Evolutionary conservation across 1,284 basidiomycete genomes (phyloP).

Genomic region (Bjerkandera adusta): DNA sequence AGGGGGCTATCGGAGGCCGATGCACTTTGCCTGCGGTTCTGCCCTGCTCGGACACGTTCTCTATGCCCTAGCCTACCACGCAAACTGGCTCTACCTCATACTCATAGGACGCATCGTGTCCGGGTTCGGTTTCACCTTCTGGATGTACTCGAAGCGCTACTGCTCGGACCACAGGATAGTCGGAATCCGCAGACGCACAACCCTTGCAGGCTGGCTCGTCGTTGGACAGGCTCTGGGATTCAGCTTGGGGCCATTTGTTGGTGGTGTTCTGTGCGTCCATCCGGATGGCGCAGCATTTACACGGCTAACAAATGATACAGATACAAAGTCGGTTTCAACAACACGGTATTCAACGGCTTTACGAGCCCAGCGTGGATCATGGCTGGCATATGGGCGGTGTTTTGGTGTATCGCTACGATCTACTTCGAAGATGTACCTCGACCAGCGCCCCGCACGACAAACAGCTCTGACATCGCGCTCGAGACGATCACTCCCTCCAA

Average conservation of each 20-base stretch:
- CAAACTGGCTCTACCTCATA: slow-evolving; percentile 47
- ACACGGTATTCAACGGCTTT: slow-evolving; percentile 54
- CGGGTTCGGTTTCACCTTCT: slow-evolving; percentile 48
- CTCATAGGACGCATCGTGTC: slow-evolving; percentile 46
- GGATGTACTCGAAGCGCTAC: slow-evolving; percentile 56
- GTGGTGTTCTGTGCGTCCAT: slow-evolving; percentile 45
- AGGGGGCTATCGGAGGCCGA: slow-evolving; percentile 51
- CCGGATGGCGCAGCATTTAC: too few species aligned
- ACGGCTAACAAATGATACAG: slow-evolving; percentile 14
- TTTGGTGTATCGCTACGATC: slow-evolving; percentile 42
- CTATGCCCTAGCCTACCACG: slow-evolving; percentile 45
- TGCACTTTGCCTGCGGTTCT: slow-evolving; percentile 42
- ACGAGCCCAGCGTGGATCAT: slow-evolving; percentile 71
- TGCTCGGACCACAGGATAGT: slow-evolving; percentile 67
- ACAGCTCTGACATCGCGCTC: slow-evolving; percentile 1
- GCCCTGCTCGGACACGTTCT: slow-evolving; percentile 42
- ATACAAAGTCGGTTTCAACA: slow-evolving; percentile 29
- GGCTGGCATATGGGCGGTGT: slow-evolving; percentile 50
- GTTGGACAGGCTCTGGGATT: slow-evolving; percentile 64
- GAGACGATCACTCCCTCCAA: slow-evolving; percentile 13
- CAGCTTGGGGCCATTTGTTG: slow-evolving; percentile 63
- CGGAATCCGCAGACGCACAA: slow-evolving; percentile 61
- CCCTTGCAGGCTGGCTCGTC: slow-evolving; percentile 61
- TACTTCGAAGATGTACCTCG: slow-evolving; percentile 53
- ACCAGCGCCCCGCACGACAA: background rate